Conservation (phyloP, 176 grass and related monocot species). For the Rhynchospora tenuis region DNA sequence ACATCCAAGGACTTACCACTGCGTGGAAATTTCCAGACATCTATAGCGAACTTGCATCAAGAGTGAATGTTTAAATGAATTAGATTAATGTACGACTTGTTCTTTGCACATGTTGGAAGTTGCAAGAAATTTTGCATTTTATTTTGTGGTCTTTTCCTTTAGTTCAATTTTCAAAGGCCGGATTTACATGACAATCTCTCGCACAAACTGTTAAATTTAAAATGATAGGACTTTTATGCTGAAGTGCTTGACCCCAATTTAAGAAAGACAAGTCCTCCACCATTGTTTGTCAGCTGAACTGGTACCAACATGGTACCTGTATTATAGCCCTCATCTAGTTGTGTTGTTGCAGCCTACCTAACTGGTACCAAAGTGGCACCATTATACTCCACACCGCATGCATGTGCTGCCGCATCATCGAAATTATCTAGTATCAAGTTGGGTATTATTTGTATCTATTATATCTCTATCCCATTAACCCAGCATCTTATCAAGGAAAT, state of each 20-base stretch:
- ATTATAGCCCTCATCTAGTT: no score
- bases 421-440: no score
- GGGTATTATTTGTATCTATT: no score
- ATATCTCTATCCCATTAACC: no score
- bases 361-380: no score
- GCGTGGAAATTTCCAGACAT: neutral
- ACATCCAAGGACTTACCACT: neutral
- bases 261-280: no score
- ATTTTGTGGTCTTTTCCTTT: neutral
- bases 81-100: neutral
- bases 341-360: no score
- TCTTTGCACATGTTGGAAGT: neutral
- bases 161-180: neutral
- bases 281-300: no score
- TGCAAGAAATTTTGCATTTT: neutral
- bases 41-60: neutral
- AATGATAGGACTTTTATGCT: neutral
- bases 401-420: no score
- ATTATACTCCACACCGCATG: no score
- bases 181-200: neutral
- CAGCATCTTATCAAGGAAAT: no score
- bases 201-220: neutral
- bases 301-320: no score
- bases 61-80: neutral
- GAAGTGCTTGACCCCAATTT: neutral